Evolutionary conservation across 768 basidiomycete species (phyloP).

Genomic region (Suillus discolor): DNA sequence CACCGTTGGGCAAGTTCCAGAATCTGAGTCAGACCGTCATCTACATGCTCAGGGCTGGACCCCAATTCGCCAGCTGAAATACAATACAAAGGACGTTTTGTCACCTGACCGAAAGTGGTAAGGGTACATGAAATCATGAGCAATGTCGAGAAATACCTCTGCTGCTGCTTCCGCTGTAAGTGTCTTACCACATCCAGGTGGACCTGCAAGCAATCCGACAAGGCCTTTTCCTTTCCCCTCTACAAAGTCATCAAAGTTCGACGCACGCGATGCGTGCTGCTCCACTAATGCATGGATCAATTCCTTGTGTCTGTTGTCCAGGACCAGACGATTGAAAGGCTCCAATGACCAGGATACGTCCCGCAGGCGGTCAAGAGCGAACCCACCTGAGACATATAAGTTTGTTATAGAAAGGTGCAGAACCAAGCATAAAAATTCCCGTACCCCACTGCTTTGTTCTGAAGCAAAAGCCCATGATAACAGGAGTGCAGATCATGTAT

Average conservation of each 20-base stretch:
- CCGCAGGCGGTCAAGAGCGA: background rate
- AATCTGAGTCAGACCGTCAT: slow-evolving; percentile 18
- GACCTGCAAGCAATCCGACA: slow-evolving; percentile 28
- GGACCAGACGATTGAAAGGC: background rate
- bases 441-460: background rate
- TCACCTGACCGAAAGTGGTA: background rate
- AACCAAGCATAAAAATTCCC: background rate
- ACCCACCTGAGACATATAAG: background rate
- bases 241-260: background rate
- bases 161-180: slow-evolving; percentile 63
- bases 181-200: slow-evolving; percentile 45
- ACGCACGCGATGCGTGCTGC: background rate
- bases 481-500: background rate
- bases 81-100: background rate
- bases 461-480: background rate
- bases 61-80: background rate
- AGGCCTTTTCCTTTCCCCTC: slow-evolving; percentile 6
- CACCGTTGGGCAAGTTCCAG: slow-evolving; percentile 57
- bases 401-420: background rate
- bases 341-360: background rate
- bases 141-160: slow-evolving; percentile 44
- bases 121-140: background rate
- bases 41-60: background rate
- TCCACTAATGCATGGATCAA: background rate
- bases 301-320: background rate